Base-by-base conservation (phyloP, 2,329 filamentous ascomycete genomes). In the Emmonsiellopsis sp. region DNA sequence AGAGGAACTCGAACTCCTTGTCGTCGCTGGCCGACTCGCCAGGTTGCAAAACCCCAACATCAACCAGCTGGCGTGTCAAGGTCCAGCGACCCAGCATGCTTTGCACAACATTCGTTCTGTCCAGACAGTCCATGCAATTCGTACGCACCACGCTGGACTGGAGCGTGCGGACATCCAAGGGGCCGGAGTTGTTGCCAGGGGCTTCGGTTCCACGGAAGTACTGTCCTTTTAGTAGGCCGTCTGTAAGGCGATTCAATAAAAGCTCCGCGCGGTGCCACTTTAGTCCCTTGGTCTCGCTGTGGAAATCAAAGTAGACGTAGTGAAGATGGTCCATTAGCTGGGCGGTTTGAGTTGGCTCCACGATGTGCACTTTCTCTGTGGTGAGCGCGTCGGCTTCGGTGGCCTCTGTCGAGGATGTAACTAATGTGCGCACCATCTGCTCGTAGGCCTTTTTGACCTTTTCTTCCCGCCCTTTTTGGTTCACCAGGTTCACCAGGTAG, bases 121-220 rank as follows among this genome's bases (percentile, higher is more conserved):
- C 93, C 11, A 98, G 81, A 61, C 94, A 98, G 71, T 98, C 93
- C 93, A 98, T 98, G 74, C 93, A 98, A 70, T 98, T 98, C 40
- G 93, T 96, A 52, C 93, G 85, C 58, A 98, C 91, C 13, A 97
- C 91, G 56, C 88, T 90, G 1, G 84, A 88, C 76, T 98, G 93
- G 58, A 82, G 79, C 57, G 82, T 85, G 58, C 90, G 84, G 36
- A 89, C 82, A 62, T 97, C 92, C 10, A 96, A 78, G 14, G 81
- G 82, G 33, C 86, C 87, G 55, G 84, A 78, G 49, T 77, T 68
- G 61, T 82, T 81, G 43, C 83, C 87, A 2, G 90, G 88, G 75
- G 86, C 87, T 68, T 96, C 89, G 32, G 92, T 83, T 39, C 88
- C 92, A 57, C 90, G 86, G 79, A 97, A 98, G 73, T 98, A 98